phyloP scores from a whole-genome alignment of 2,329 filamentous ascomycete species.

The Davidsoniella virescens region DNA sequence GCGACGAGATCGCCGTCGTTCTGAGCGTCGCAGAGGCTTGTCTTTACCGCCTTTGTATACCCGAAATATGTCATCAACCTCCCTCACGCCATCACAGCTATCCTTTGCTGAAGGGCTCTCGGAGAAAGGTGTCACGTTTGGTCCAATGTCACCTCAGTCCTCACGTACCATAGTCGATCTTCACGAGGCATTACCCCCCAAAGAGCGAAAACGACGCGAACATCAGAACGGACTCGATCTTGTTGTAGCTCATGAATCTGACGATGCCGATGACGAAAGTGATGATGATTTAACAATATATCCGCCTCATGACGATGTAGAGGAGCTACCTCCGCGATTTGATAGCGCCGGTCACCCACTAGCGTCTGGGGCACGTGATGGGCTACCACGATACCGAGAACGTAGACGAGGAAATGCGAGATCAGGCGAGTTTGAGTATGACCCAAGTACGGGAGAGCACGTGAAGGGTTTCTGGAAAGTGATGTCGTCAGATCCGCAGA shows the following conservation, averaged over 20 bases:
- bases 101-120: neutral
- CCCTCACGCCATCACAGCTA: neutral
- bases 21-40: slow-evolving; percentile 1
- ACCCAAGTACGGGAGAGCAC: neutral
- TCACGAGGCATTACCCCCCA: slow-evolving; percentile 5
- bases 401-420: neutral
- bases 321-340: slow-evolving; percentile 32
- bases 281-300: slow-evolving; percentile 13
- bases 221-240: slow-evolving; percentile 9
- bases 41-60: neutral
- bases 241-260: slow-evolving; percentile 11
- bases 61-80: neutral
- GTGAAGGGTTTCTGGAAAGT: neutral
- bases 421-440: neutral
- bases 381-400: neutral
- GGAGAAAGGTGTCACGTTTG: slow-evolving; percentile 24
- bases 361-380: slow-evolving; percentile 3
- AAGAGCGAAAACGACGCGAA: slow-evolving; percentile 8
- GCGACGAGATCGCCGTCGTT: slow-evolving; percentile 2
- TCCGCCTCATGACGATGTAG: slow-evolving; percentile 20
- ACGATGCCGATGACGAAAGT: slow-evolving; percentile 16
- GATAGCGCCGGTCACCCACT: slow-evolving; percentile 28
- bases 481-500: neutral
- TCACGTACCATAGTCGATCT: slow-evolving; percentile 10
- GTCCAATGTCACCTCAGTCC: slow-evolving; percentile 31